Evolutionary conservation across 2,329 filamentous ascomycete species (phyloP), one percentile per base, ranked within the genome.

Genomic region (Exophiala dermatitidis): DNA sequence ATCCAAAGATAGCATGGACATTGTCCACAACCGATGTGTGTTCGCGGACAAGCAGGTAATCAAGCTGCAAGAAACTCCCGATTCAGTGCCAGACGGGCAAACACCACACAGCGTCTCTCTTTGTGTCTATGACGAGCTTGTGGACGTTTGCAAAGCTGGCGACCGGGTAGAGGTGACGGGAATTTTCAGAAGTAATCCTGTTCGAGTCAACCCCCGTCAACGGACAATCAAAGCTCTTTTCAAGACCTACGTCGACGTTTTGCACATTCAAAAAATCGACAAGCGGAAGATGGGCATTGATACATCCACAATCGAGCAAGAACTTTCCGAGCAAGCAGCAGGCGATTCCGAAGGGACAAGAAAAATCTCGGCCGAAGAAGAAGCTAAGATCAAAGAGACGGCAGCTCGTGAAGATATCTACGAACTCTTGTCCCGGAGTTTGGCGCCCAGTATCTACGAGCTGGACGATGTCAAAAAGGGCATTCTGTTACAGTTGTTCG

Each of bases 381-480:
- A 95, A 67, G 83, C 83, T 52, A 91, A 86, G 74, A 98, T 98
- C 67, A 86, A 81, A 64, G 83, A 80, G 54, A 93, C 87, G 7
- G 88, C 87, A 7, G 78, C 81, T 32, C 83, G 93, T 49, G 77
- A 84, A 1, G 93, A 98, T 68, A 84, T 98, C 50, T 98, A 98
- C 69, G 90, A 98, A 26, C 80, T 98, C 28, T 81, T 98, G 3
- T 81, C 93, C 12, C 83, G 91, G 36, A 97, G 91, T 1, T 76
- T 98, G 30, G 93, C 93, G 1, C 93, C 93, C 9, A 96, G 90
- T 55, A 86, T 98, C 65, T 96, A 94, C 73, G 93, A 98, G 71
- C 87, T 95, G 84, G 93, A 98, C 62, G 93, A 98, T 65, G 90
- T 97, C 45, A 98, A 98, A 77, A 98, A 98, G 73, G 93, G 93